Percentiles rank a stretch among this genome's conserved stretches.
Conservation (phyloP, 2,329 filamentous ascomycete genomes). For the Arthrocladium fulminans region DNA sequence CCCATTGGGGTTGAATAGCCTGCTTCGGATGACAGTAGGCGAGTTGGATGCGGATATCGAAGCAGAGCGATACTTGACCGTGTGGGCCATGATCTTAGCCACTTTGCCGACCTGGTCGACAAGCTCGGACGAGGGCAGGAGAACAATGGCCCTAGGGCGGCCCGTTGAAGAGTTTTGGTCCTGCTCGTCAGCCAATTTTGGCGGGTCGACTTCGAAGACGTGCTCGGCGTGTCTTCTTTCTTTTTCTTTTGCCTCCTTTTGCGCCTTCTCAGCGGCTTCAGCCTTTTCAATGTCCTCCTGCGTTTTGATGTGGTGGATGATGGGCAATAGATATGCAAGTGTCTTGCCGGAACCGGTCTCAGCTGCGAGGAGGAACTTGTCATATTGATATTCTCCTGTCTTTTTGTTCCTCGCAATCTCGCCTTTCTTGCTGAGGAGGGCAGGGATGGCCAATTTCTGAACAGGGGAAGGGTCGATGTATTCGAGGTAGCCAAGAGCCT, state of each 20-base stretch:
- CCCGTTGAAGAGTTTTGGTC: slow-evolving; percentile 66
- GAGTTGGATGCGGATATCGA: slow-evolving; percentile 70
- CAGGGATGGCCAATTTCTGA: slow-evolving; percentile 80
- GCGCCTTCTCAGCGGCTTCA: slow-evolving; percentile 42
- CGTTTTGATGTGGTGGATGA: slow-evolving; percentile 74
- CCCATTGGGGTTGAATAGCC: slow-evolving; percentile 69
- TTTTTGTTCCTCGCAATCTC: slow-evolving; percentile 24
- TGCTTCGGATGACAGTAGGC: slow-evolving; percentile 70
- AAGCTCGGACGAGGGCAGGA: slow-evolving; percentile 87
- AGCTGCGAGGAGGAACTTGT: slow-evolving; percentile 74
- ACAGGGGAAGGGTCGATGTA: slow-evolving; percentile 78
- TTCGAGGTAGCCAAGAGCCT: slow-evolving; percentile 65
- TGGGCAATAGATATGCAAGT: slow-evolving; percentile 78
- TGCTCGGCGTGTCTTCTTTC: slow-evolving; percentile 43
- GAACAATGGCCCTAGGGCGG: slow-evolving; percentile 71
- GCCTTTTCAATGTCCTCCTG: slow-evolving; percentile 57
- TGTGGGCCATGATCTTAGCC: slow-evolving; percentile 74
- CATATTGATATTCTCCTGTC: slow-evolving; percentile 38
- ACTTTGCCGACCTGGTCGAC: slow-evolving; percentile 77
- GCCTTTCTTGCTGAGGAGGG: slow-evolving; percentile 48
- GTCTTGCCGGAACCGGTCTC: slow-evolving; percentile 98
- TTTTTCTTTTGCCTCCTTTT: slow-evolving; percentile 30
- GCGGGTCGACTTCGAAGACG: slow-evolving; percentile 52
- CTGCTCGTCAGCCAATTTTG: slow-evolving; percentile 53
- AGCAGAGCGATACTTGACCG: slow-evolving; percentile 75